These are phyloP conservation scores for Crucibulum laeve DNA, from an alignment of 768 basidiomycete genomes.

Conservation along the genomic window DNA sequence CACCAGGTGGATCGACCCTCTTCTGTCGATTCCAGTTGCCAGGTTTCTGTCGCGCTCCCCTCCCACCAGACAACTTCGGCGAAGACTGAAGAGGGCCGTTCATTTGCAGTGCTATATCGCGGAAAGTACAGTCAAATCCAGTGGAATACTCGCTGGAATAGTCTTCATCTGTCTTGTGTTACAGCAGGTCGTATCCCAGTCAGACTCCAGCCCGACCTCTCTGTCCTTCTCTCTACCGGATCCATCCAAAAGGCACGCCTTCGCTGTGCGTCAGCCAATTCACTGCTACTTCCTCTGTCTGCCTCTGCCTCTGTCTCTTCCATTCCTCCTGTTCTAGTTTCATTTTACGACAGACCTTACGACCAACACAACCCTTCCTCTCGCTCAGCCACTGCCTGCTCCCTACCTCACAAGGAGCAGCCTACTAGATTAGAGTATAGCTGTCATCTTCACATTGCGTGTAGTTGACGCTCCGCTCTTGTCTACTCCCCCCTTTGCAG, in stretches of 20 bases:
- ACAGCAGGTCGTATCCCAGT: neutral
- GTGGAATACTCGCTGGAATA: too few species aligned
- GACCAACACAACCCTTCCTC: constrained; percentile 44
- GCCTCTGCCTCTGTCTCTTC: constrained; percentile 29
- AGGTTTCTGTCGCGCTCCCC: constrained; percentile 30
- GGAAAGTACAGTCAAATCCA: too few species aligned
- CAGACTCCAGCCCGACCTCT: neutral
- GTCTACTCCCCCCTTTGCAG: constrained; percentile 43
- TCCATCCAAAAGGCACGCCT: constrained; percentile 83
- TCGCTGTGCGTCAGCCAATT: constrained; percentile 84
- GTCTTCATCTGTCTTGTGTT: too few species aligned
- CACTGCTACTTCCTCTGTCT: constrained; percentile 20
- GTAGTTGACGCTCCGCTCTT: constrained; percentile 40
- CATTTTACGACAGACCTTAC: constrained; percentile 69
- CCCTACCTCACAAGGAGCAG: constrained; percentile 35
- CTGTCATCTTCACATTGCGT: constrained; percentile 36
- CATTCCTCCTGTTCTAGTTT: constrained; percentile 23
- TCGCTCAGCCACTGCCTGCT: constrained; percentile 29
- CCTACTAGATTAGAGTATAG: constrained; percentile 36
- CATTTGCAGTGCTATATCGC: constrained; percentile 17
- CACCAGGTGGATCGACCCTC: constrained; percentile 48
- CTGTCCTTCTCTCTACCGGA: constrained; percentile 25
- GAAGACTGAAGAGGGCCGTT: constrained; percentile 40
- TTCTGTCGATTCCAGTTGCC: constrained; percentile 45
- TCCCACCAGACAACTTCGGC: constrained; percentile 31